phyloP scores from a whole-genome alignment of 164 flowering plant genomes.

The Paratinospora sagittata region DNA sequence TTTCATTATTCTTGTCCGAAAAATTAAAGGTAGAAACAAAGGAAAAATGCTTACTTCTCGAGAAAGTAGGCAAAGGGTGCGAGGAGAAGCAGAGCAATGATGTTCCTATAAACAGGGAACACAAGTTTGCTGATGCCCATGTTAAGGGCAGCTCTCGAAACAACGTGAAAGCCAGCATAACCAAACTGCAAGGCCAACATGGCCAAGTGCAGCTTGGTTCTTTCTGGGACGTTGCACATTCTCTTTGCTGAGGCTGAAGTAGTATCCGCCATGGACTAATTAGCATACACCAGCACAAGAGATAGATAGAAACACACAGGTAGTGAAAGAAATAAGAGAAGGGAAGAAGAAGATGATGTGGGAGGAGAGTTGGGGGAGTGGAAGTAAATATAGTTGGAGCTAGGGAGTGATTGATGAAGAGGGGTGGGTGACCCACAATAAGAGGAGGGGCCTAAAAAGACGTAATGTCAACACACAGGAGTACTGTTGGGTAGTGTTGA shows the following conservation, averaged over 20 bases:
- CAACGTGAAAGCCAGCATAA: too few relatives aligned
- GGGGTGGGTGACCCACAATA: constrained; percentile 28
- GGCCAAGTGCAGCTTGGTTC: too few relatives aligned
- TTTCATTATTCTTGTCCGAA: too few relatives aligned
- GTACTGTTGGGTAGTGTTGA: too few relatives aligned
- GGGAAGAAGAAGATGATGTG: not conserved
- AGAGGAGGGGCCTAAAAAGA: constrained; percentile 28
- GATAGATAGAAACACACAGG: not conserved
- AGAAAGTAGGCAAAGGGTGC: constrained; percentile 90
- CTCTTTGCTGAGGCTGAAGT: too few relatives aligned
- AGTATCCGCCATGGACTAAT: constrained; percentile 80
- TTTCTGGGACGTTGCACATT: too few relatives aligned
- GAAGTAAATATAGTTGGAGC: constrained; percentile 30
- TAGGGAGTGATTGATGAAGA: not conserved
- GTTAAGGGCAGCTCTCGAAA: too few relatives aligned
- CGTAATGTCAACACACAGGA: constrained; percentile 42
- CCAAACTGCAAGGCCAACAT: too few relatives aligned
- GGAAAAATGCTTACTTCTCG: too few relatives aligned
- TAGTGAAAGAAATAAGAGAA: not conserved
- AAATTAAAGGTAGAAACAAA: too few relatives aligned
- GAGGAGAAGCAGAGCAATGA: constrained; percentile 81
- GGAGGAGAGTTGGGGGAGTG: constrained; percentile 9
- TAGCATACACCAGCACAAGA: too few relatives aligned
- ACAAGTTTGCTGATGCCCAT: too few relatives aligned
- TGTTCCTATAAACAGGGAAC: constrained; percentile 88